Base-by-base conservation (phyloP, 805 yeast species). In the Soucietia sequanensis region DNA sequence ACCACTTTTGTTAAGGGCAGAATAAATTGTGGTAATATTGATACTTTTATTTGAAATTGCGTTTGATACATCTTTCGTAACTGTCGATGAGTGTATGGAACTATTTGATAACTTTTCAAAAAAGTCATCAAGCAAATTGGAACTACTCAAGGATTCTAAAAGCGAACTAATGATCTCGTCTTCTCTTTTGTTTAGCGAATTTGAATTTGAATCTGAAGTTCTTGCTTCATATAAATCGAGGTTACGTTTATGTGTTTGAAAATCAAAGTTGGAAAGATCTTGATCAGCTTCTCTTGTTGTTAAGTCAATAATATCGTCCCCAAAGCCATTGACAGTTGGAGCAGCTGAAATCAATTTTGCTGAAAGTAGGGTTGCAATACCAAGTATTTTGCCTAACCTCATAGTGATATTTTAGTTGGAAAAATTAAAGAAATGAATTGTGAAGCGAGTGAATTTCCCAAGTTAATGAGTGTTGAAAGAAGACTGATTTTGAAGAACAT, bases 341-440 rank as follows among this genome's bases (percentile, higher is more conserved):
- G 56, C 56, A n/a, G 59, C 58, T 9, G 25, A 31, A 9, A 44
- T 56, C 23, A 56, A 29, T n/a, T 41, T 31, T n/a, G 47, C 39
- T 6, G 50, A 33, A 16, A 48, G 30, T 18, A 45, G 30, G n/a
- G 52, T 30, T 13, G 48, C 48, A 14, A 44, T 32, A 17, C 54
- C 38, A 23, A 49, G 35, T 20, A 50, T 33, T 19, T 41, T 26
- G 12, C 47, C 39, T 18, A 55, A 39, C 37, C 39, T 54, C 60
- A 55, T 55, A 10, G 10, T 29, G 27, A 16, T 24, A 24, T 24
- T 12, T n/a, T n/a, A n/a, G n/a, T 24, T 14, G 27, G 10, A 24
- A 10, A n/a, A n/a, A n/a, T 23, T 23, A n/a, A 27, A 21, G 23
- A 21, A 21, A 21, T n/a, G n/a, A n/a, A n/a, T n/a, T n/a, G n/a